Evolutionary conservation across 805 yeast species (phyloP).

Genomic region (Monosporozyma aquatica): DNA sequence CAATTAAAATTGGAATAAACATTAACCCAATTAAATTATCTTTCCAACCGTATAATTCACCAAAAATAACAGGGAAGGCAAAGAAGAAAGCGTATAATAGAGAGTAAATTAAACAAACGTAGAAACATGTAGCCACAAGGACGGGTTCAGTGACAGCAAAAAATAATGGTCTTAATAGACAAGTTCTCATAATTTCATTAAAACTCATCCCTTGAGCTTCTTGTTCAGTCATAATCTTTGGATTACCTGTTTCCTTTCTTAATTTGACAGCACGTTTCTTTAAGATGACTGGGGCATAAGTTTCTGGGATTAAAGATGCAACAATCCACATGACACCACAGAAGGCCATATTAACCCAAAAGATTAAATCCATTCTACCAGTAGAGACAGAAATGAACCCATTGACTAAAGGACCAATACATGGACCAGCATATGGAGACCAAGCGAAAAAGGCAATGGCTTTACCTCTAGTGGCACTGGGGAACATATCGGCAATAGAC

Average conservation of each 20-base stretch:
- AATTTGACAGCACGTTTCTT: conserved; percentile 54
- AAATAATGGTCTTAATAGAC: conserved; percentile 71
- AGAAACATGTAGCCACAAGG: conserved; percentile 70
- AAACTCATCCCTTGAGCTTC: conserved; percentile 72
- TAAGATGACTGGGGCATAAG: conserved; percentile 76
- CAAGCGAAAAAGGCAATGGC: conserved; percentile 89
- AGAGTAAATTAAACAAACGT: conserved; percentile 85
- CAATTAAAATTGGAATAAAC: conserved; percentile 85
- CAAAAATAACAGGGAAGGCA: conserved; percentile 87
- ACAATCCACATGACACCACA: conserved; percentile 76
- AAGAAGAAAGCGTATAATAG: conserved; percentile 87
- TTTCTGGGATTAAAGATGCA: conserved; percentile 69
- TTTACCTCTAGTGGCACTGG: conserved; percentile 70
- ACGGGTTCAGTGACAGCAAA: conserved; percentile 79
- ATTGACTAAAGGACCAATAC: conserved; percentile 77
- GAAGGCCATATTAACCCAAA: conserved; percentile 91
- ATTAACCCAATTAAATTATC: conserved; percentile 77
- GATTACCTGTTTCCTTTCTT: conserved; percentile 74
- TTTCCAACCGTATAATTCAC: conserved; percentile 62
- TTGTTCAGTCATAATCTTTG: conserved; percentile 83
- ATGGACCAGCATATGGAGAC: conserved; percentile 91
- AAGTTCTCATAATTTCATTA: conserved; percentile 59
- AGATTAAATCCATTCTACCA: conserved; percentile 57
- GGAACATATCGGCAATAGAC: conserved; percentile 81
- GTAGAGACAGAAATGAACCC: conserved; percentile 75